phyloP scores from a whole-genome alignment of 1,284 basidiomycete species.

The Pascua guehoae region DNA sequence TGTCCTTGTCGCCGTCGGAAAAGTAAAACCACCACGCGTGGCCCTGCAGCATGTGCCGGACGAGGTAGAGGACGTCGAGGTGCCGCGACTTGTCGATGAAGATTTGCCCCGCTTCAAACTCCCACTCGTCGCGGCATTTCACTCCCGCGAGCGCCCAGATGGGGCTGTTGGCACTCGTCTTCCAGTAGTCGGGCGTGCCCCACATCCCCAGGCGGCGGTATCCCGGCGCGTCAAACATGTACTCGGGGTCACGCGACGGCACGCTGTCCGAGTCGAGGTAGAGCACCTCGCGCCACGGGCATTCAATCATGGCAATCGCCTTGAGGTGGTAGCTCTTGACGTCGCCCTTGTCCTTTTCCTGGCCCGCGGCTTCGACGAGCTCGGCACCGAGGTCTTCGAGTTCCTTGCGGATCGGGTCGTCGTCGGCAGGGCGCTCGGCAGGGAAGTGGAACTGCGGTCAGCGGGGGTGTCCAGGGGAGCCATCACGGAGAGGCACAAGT shows the following conservation, averaged over 20 bases:
- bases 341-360: conserved; percentile 40
- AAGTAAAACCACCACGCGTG: conserved; percentile 52
- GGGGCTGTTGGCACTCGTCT: conserved; percentile 48
- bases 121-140: conserved; percentile 55
- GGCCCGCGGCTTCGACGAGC: conserved; percentile 43
- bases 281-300: conserved; percentile 51
- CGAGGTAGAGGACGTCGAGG: conserved; percentile 51
- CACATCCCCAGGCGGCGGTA: conserved; percentile 47
- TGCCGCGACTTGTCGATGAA: conserved; percentile 52
- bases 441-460: conserved; percentile 49
- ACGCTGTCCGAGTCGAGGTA: conserved; percentile 53
- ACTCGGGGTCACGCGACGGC: conserved; percentile 47
- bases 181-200: conserved; percentile 48
- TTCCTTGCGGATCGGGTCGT: conserved; percentile 39
- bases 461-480: background rate
- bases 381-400: conserved; percentile 44
- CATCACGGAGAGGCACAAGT: no score
- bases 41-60: conserved; percentile 50
- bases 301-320: conserved; percentile 51
- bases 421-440: conserved; percentile 42
- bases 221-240: conserved; percentile 50
- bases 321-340: conserved; percentile 52
- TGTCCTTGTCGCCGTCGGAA: conserved; percentile 55
- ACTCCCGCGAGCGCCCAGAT: conserved; percentile 53
- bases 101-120: conserved; percentile 53